These are phyloP conservation scores for Annulohypoxylon bovei DNA, from an alignment of 495 filamentous ascomycete species.

Conservation along the genomic window DNA sequence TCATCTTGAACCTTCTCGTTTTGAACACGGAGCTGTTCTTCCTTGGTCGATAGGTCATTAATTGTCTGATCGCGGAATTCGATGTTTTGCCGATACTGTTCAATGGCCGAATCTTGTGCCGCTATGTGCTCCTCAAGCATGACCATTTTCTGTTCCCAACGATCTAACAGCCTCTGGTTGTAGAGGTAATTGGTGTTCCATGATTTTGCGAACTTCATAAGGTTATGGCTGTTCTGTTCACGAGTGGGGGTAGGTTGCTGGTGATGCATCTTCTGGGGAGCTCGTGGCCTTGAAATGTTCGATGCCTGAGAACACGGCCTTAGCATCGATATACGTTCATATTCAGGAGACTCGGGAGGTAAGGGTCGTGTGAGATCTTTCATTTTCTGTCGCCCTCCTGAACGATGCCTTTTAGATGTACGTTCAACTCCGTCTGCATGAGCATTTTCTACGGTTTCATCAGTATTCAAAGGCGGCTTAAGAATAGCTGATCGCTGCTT, in stretches of 20 bases:
- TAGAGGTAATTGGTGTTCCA: conserved; percentile 36
- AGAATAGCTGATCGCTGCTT: background rate
- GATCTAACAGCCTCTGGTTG: conserved; percentile 33
- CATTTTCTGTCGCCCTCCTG: background rate
- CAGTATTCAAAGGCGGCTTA: background rate
- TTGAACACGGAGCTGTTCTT: conserved; percentile 36
- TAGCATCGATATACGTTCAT: background rate
- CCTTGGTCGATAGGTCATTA: conserved; percentile 29
- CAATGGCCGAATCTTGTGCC: conserved; percentile 30
- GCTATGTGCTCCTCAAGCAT: conserved; percentile 38
- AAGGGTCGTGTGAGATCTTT: conserved; percentile 20
- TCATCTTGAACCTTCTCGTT: conserved; percentile 37
- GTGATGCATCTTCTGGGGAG: background rate
- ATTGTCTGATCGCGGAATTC: conserved; percentile 38
- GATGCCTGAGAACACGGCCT: conserved; percentile 39
- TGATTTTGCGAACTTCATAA: conserved; percentile 28
- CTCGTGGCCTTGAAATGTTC: conserved; percentile 38
- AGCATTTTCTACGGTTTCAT: background rate
- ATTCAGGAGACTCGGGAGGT: background rate
- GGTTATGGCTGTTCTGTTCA: conserved; percentile 22
- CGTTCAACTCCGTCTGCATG: background rate
- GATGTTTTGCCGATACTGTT: conserved; percentile 36
- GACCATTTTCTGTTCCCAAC: conserved; percentile 39
- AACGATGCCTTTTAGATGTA: background rate
- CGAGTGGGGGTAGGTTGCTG: conserved; percentile 14